phyloP scores from a whole-genome alignment of 352 stramenopile species.

The Phytophthora palmivora region DNA sequence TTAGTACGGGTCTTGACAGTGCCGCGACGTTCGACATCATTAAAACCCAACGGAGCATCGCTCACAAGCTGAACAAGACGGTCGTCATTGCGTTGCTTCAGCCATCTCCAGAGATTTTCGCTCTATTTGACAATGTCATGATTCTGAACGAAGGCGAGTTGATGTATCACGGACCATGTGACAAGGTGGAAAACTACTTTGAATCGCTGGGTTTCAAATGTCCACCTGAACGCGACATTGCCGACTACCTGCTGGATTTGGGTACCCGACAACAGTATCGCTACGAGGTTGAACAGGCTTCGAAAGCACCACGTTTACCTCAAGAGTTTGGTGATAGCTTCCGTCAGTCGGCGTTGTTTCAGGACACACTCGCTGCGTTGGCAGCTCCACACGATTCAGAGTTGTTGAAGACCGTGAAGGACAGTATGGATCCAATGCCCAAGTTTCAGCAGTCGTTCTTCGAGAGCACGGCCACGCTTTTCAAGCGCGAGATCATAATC shows the following conservation, averaged over 20 bases:
- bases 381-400: slow-evolving; percentile 17
- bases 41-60: slow-evolving; percentile 31
- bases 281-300: slow-evolving; percentile 11
- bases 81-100: slow-evolving; percentile 80
- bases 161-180: slow-evolving; percentile 67
- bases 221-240: slow-evolving; percentile 32
- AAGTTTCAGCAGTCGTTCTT: slow-evolving; percentile 43
- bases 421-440: slow-evolving; percentile 38
- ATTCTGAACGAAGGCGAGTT: slow-evolving; percentile 81
- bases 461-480: slow-evolving; percentile 35
- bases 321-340: no score
- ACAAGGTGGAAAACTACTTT: slow-evolving; percentile 39
- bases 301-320: no score
- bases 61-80: slow-evolving; percentile 34
- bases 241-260: slow-evolving; percentile 43
- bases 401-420: slow-evolving; percentile 22
- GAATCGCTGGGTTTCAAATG: slow-evolving; percentile 36
- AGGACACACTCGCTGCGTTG: no score
- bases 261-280: slow-evolving; percentile 36
- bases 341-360: no score
- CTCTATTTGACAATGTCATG: slow-evolving; percentile 72
- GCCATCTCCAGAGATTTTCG: slow-evolving; percentile 90
- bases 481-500: slow-evolving; percentile 66
- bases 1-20: slow-evolving; percentile 92
- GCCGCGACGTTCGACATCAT: slow-evolving; percentile 53